phyloP scores from a whole-genome alignment of 1,284 basidiomycete genomes.

The Thelephora terrestris region DNA sequence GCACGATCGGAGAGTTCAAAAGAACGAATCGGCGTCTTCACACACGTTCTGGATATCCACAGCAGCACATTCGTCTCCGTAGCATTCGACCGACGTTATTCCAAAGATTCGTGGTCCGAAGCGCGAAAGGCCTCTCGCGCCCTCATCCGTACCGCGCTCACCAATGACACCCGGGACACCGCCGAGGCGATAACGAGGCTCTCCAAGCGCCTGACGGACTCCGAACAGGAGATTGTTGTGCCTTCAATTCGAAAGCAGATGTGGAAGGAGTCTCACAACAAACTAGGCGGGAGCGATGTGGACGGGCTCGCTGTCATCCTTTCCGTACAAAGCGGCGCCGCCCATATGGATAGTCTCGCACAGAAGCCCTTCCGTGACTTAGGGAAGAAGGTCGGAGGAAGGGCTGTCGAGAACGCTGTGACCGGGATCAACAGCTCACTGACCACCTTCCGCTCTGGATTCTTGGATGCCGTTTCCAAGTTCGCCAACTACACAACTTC shows the following conservation, averaged over 20 bases:
- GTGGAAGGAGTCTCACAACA: constrained; percentile 61
- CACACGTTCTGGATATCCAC: constrained; percentile 44
- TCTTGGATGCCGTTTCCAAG: constrained; percentile 50
- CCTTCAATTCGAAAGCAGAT: constrained; percentile 43
- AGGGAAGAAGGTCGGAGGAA: constrained; percentile 22
- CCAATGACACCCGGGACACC: constrained; percentile 35
- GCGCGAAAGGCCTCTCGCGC: constrained; percentile 36
- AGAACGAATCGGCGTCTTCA: constrained; percentile 25
- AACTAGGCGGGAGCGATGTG: constrained; percentile 45
- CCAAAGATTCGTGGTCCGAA: constrained; percentile 37
- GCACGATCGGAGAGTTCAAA: constrained; percentile 20
- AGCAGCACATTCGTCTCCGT: constrained; percentile 45
- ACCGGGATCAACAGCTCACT: constrained; percentile 51
- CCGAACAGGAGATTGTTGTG: constrained; percentile 14
- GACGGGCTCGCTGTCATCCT: constrained; percentile 50
- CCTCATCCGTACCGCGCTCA: constrained; percentile 34
- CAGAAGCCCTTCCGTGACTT: constrained; percentile 35
- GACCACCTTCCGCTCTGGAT: constrained; percentile 44
- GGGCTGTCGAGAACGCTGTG: constrained; percentile 24
- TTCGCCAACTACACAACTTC: constrained; percentile 51
- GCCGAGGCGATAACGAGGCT: constrained; percentile 28
- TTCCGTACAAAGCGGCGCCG: constrained; percentile 41
- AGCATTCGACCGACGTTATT: constrained; percentile 42
- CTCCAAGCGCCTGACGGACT: constrained; percentile 28
- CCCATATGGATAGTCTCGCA: constrained; percentile 59